Base-by-base conservation (phyloP, 805 yeast genomes). In the Maudiozyma bulderi region DNA sequence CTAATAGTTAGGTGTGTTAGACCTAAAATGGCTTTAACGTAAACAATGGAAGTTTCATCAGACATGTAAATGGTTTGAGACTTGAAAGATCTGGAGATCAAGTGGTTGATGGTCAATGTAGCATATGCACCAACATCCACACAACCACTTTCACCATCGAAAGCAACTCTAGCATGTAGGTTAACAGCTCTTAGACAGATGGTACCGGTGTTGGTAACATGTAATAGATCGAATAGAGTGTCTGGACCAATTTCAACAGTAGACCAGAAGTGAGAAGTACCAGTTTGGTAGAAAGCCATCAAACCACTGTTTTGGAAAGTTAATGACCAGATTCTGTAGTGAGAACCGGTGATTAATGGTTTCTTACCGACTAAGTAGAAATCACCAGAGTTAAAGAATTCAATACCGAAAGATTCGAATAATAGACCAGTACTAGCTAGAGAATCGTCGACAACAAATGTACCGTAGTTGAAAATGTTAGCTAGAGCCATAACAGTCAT, bases 141-240 rank as follows among this genome's bases (percentile, higher is more conserved):
- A 50, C 55, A 52, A 47, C 55, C 55, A 20, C 40, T 43, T 28
- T 39, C 42, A 40, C 55, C 55, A 3, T 37, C 34, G 14, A 52
- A 32, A 13, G 32, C 42, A 43, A 48, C 40, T 34, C 45, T 38
- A 30, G 45, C 49, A 20, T 31, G 26, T 32, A 31, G 43, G 15
- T 38, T 40, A 7, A 39, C 48, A 35, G 33, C 40, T 33, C 20
- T 38, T 31, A 52, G 31, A 45, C 55, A 52, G 15, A 52, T 44
- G 15, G 55, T 52, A 41, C 55, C 55, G 35, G 38, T 31, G 34
- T 52, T 52, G 9, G 45, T 44, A 32, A 50, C 46, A 15, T 35
- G 41, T n/a, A 44, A 37, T 44, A 44, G 28, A 30, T 44, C 46
- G n/a, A 35, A 28, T 13, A 44, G 26, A 26, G 46, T 37, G 26